Conservation (phyloP, 208 protist species). For the Leptomonas pyrrhocoris region DNA sequence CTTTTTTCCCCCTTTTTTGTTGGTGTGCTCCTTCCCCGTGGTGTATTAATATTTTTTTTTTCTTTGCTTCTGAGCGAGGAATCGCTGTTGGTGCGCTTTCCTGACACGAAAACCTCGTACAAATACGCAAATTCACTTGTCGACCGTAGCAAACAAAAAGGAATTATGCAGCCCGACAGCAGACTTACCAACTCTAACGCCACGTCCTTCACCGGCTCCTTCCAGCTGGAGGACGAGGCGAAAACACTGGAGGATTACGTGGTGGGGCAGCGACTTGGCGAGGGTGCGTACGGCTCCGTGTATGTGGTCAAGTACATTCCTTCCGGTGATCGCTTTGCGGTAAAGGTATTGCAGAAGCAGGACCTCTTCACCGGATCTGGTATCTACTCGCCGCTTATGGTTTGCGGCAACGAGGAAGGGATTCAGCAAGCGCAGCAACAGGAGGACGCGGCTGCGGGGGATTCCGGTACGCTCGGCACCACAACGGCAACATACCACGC, state of each 20-base stretch:
- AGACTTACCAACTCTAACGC: slow-evolving; percentile 31
- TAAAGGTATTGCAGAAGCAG: slow-evolving; percentile 88
- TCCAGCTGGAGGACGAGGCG: slow-evolving; percentile 66
- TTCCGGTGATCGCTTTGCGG: slow-evolving; percentile 75
- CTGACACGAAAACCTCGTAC: no score
- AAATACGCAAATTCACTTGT: no score
- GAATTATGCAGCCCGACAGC: slow-evolving; percentile 6
- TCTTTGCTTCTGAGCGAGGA: no score
- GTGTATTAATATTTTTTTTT: no score
- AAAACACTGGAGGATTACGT: slow-evolving; percentile 78
- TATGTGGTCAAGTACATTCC: slow-evolving; percentile 82
- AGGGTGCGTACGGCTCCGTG: slow-evolving; percentile 90
- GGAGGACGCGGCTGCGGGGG: neutral
- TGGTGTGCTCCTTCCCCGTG: no score
- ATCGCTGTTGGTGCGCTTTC: no score
- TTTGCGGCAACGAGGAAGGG: neutral
- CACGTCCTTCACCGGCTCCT: slow-evolving; percentile 69
- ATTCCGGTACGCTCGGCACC: slow-evolving; percentile 13
- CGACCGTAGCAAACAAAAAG: neutral
- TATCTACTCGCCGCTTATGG: slow-evolving; percentile 2
- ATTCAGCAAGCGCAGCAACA: neutral
- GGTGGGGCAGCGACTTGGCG: slow-evolving; percentile 81
- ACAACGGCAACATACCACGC: neutral
- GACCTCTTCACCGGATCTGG: slow-evolving; percentile 48
- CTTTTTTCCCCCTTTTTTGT: no score